Evolutionary conservation across 192 early-diverging fungal genomes (phyloP).

Genomic region (Coemansia sp.): DNA sequence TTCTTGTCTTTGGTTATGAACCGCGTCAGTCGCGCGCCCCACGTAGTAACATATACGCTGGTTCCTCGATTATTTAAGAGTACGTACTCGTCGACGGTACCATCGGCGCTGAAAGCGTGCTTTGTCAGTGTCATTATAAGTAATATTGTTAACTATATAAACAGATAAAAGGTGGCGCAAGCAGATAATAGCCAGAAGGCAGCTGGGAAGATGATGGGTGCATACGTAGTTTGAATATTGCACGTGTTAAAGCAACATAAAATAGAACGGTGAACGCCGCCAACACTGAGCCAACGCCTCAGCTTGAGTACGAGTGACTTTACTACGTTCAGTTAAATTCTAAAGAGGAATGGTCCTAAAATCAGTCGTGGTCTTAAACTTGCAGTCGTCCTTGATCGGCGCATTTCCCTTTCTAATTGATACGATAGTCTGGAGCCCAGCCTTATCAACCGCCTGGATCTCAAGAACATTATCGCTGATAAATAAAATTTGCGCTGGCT

Average conservation of each 20-base stretch:
- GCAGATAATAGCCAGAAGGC: neutral
- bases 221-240: neutral
- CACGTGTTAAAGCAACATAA: neutral
- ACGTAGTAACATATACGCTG: constrained; percentile 50
- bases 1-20: constrained; percentile 61
- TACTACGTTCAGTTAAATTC: neutral
- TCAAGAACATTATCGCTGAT: constrained; percentile 91
- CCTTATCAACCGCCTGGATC: constrained; percentile 71
- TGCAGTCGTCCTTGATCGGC: constrained; percentile 9
- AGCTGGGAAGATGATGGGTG: neutral
- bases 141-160: neutral
- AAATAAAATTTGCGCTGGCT: constrained; percentile 68
- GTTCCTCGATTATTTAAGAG: constrained; percentile 37
- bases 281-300: neutral
- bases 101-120: constrained; percentile 37
- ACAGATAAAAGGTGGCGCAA: neutral
- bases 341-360: constrained; percentile 37
- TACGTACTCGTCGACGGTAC: constrained; percentile 26
- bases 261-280: neutral
- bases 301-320: neutral
- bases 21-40: constrained; percentile 71
- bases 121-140: constrained; percentile 31
- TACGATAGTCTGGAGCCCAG: constrained; percentile 69
- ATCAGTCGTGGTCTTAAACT: constrained; percentile 9
- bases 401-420: constrained; percentile 76